Evolutionary conservation across 169 alveolate species (phyloP).

Genomic region (Eimeria necatrix): DNA sequence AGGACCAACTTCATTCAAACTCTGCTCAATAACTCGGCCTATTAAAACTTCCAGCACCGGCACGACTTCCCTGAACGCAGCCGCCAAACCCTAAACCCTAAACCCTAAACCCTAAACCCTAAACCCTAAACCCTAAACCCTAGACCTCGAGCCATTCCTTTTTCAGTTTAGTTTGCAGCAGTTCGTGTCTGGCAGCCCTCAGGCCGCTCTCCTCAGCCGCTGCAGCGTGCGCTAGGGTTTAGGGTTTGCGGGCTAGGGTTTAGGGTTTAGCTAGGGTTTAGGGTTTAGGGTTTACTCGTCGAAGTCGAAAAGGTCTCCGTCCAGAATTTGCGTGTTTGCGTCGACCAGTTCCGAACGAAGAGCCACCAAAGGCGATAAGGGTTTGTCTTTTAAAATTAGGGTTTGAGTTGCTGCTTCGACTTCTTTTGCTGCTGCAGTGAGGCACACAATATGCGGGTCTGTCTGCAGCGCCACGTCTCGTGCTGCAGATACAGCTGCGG

Average conservation of each 20-base stretch:
- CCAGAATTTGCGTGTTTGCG: background rate
- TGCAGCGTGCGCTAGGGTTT: too few relatives aligned
- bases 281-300: background rate
- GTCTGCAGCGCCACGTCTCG: background rate
- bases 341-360: background rate
- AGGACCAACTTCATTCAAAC: too few relatives aligned
- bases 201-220: too few relatives aligned
- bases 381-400: background rate
- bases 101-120: conserved; percentile 27
- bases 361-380: background rate
- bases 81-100: background rate
- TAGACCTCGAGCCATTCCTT: background rate
- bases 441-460: background rate
- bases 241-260: too few relatives aligned
- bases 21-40: background rate
- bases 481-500: background rate
- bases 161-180: too few relatives aligned
- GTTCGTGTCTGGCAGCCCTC: too few relatives aligned
- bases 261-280: background rate
- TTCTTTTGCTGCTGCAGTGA: background rate
- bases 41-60: conserved; percentile 22
- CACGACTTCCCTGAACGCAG: background rate
- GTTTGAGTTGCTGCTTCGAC: conserved; percentile 6
- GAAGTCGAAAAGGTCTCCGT: background rate
- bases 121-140: conserved; percentile 1